Percentiles rank a stretch among this genome's conserved stretches.
Evolutionary conservation across 75 land plant genomes (phyloP).

Genomic region (Azolla pinnata): DNA sequence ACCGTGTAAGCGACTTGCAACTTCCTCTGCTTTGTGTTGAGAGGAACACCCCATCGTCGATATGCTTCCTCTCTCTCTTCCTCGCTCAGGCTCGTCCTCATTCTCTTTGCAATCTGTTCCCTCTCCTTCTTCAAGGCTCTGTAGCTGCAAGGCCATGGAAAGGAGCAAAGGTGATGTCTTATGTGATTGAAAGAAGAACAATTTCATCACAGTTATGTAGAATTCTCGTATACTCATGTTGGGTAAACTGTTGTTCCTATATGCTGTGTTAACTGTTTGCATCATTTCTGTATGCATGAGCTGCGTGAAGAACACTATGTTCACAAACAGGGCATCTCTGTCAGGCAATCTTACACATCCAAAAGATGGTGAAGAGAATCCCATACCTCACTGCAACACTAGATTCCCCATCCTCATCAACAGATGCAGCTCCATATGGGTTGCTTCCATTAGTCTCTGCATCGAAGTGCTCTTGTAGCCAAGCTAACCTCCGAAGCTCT

Average conservation of each 20-base stretch:
- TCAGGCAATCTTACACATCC: too few relatives aligned
- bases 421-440: too few relatives aligned
- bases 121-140: slow-evolving; percentile 71
- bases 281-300: too few relatives aligned
- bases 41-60: slow-evolving; percentile 66
- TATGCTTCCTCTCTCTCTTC: slow-evolving; percentile 74
- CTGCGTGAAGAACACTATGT: too few relatives aligned
- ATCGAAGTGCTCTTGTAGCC: slow-evolving; percentile 68
- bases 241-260: too few relatives aligned
- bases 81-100: slow-evolving; percentile 46
- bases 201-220: too few relatives aligned
- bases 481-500: slow-evolving; percentile 73
- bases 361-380: too few relatives aligned
- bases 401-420: slow-evolving; percentile 34
- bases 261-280: too few relatives aligned
- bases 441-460: slow-evolving; percentile 35
- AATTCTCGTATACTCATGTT: too few relatives aligned
- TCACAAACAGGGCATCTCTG: too few relatives aligned
- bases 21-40: slow-evolving; percentile 81
- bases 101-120: slow-evolving; percentile 76
- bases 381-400: slow-evolving; percentile 51
- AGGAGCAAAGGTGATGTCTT: too few relatives aligned
- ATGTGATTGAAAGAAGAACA: too few relatives aligned
- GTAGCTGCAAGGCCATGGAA: slow-evolving; percentile 64
- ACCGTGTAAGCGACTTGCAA: slow-evolving; percentile 66